Conservation (phyloP, 2,329 filamentous ascomycete species). For the Fusarium lyarnte region DNA sequence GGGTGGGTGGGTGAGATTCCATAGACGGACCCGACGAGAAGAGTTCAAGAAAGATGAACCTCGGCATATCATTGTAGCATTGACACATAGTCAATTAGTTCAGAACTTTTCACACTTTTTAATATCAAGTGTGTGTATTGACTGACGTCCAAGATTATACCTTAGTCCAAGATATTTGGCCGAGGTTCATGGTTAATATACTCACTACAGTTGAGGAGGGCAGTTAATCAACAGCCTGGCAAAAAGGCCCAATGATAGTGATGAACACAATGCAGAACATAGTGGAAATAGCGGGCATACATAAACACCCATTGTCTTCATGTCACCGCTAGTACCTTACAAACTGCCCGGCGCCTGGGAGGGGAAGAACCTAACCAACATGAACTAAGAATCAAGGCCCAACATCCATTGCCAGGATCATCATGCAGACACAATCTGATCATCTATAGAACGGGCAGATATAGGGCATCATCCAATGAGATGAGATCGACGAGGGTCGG, state of each 20-base stretch:
- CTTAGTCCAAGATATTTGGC: background rate
- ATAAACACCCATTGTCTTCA: background rate
- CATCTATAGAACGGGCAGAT: background rate
- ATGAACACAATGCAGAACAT: background rate
- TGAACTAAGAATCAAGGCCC: background rate
- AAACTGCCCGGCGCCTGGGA: background rate
- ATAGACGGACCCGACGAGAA: background rate
- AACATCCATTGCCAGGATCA: background rate
- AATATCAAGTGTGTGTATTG: background rate
- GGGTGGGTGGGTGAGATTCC: background rate
- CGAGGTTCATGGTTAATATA: conserved; percentile 14
- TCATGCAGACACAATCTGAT: background rate
- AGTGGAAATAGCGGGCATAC: background rate
- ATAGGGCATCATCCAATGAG: background rate
- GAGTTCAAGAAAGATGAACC: background rate
- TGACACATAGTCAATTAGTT: background rate
- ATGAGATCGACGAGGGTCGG: background rate
- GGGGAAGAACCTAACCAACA: background rate
- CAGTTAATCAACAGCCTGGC: background rate
- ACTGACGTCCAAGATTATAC: background rate
- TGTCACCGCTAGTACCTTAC: background rate
- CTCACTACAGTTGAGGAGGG: background rate
- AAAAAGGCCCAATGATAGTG: background rate
- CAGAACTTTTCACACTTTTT: background rate
- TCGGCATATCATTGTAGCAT: conserved; percentile 16